Base-by-base conservation (phyloP, 2,329 filamentous ascomycete genomes). In the Sphaerulina vaccinii region DNA sequence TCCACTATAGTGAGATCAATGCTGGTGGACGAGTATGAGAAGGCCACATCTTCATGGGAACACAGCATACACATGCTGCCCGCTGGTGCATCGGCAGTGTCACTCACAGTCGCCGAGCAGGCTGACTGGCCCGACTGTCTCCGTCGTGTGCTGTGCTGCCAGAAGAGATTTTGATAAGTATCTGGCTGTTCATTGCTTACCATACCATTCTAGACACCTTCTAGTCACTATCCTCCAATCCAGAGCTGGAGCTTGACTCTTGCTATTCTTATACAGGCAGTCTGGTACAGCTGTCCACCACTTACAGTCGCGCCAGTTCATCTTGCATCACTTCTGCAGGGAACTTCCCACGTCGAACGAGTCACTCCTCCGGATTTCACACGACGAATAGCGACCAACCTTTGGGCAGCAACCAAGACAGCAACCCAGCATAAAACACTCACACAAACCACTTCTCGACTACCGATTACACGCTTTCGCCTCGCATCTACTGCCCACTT, bases 401-500 rank as follows among this genome's bases (percentile, higher is more conserved):
- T 49, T 49, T 37, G 22, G 40, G 38, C 47, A 37, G 36, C 32
- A 49, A 41, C 37, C 35, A 29, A 23, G 15, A 35, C n/a, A n/a
- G n/a, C n/a, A n/a, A n/a, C 27, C 27, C 27, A 32, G 27, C n/a
- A 32, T 32, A 32, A 32, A 32, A 13, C 8, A 32, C 27, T n/a
- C 27, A 32, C 11, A 13, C 10, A 32, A 13, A 32, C 27, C 37
- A 19, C 39, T 35, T 39, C 21, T 11, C 8, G 19, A 35, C 35
- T 16, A n/a, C 23, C 16, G 11, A 32, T 23, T 11, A 37, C 35
- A 23, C 15, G n/a, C 21, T 16, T 29, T 19, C 37, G 49, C 49
- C 43, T 47, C 36, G 27, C 43, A 23, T 13, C 18, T 32, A 35
- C 43, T 42, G 22, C 49, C 49, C 49, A 47, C 49, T 52, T 47